phyloP scores from a whole-genome alignment of 768 basidiomycete genomes.

The Panellus pusillus region DNA sequence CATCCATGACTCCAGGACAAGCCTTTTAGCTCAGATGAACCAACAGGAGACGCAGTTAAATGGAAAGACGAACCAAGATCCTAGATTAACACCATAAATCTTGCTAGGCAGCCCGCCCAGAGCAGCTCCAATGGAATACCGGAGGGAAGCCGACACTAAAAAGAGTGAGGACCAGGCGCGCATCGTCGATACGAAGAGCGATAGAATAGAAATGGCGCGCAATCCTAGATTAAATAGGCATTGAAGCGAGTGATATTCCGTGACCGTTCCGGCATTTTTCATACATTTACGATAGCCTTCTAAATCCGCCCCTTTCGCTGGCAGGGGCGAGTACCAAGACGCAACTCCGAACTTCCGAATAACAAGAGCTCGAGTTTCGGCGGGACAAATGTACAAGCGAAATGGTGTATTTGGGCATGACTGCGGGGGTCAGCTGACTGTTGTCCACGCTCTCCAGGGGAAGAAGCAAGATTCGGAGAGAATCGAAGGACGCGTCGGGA shows the following conservation, averaged over 20 bases:
- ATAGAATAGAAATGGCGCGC: neutral
- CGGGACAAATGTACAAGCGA: too few species aligned
- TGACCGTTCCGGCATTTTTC: too few species aligned
- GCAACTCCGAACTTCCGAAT: neutral
- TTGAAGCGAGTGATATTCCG: too few species aligned
- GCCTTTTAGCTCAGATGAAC: constrained; percentile 36
- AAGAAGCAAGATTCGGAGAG: too few species aligned
- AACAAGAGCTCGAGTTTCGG: neutral
- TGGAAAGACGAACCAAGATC: constrained; percentile 51
- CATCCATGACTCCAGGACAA: constrained; percentile 84
- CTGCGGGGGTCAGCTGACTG: too few species aligned
- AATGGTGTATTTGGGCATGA: too few species aligned
- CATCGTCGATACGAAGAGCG: neutral
- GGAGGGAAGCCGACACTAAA: constrained; percentile 1
- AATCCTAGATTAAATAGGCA: neutral
- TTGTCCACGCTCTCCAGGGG: too few species aligned
- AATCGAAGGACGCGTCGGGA: too few species aligned
- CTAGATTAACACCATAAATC: constrained; percentile 73
- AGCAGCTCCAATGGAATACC: constrained; percentile 3
- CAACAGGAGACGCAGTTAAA: neutral
- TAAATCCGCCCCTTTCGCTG: too few species aligned
- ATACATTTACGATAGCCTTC: too few species aligned
- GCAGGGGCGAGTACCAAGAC: too few species aligned
- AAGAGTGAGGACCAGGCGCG: too few species aligned
- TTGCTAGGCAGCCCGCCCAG: constrained; percentile 37